These are phyloP conservation scores for Lonicera japonica DNA, from an alignment of 129 eudicot genomes.

Conservation along the genomic window DNA sequence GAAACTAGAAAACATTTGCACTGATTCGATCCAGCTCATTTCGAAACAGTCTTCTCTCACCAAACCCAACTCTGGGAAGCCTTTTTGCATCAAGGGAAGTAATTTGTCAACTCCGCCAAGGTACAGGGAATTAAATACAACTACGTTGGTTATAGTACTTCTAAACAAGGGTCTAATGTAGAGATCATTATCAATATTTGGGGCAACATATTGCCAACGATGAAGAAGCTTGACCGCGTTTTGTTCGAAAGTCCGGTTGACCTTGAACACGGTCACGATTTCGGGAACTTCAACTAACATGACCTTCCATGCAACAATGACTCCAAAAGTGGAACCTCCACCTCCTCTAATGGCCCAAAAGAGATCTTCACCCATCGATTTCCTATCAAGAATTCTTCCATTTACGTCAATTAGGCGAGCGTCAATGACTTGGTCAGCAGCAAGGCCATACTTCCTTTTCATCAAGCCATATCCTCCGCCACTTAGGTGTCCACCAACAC, in stretches of 20 bases:
- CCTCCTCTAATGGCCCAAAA: constrained; percentile 23
- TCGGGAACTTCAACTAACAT: constrained; percentile 13
- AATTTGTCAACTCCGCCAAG: constrained; percentile 23
- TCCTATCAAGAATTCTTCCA: constrained; percentile 1
- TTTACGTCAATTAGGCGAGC: background rate
- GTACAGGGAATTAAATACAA: constrained; percentile 24
- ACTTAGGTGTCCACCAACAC: background rate
- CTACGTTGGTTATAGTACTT: constrained; percentile 1
- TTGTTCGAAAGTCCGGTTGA: background rate
- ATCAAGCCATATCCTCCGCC: background rate
- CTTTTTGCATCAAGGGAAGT: constrained; percentile 15
- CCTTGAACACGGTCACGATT: background rate
- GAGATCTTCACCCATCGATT: constrained; percentile 6
- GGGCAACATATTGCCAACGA: constrained; percentile 10
- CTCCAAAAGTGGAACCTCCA: constrained; percentile 7
- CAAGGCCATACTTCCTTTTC: background rate
- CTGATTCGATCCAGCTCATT: constrained; percentile 50
- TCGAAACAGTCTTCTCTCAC: constrained; percentile 25
- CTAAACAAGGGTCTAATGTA: background rate
- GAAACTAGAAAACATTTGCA: constrained; percentile 20
- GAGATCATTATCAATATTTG: constrained; percentile 7
- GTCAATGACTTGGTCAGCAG: background rate
- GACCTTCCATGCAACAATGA: constrained; percentile 15
- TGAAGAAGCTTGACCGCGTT: background rate
- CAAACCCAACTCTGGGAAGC: constrained; percentile 42